Conservation (phyloP, 2,329 filamentous ascomycete species). For the Pyricularia grisea region DNA sequence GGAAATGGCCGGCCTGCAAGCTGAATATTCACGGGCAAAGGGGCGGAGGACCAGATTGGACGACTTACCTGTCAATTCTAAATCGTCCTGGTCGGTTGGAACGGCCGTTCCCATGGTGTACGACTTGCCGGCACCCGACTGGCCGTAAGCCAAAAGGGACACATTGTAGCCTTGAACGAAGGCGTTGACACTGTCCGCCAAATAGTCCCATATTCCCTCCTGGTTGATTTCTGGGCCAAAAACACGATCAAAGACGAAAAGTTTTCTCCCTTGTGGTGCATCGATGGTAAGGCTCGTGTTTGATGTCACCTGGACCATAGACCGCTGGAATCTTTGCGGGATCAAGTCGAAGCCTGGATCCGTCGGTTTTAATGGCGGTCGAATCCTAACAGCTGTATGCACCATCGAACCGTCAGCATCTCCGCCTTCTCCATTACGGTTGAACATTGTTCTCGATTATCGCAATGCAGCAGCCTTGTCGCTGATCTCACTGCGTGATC, state of each 20-base stretch:
- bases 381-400: constrained; percentile 73
- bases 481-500: background rate
- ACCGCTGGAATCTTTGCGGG: constrained; percentile 86
- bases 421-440: background rate
- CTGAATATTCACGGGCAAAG: no score
- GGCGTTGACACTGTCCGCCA: constrained; percentile 78
- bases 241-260: constrained; percentile 95
- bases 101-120: constrained; percentile 98
- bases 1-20: background rate
- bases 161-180: constrained; percentile 98
- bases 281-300: constrained; percentile 82
- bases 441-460: background rate
- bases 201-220: constrained; percentile 88
- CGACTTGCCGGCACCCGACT: constrained; percentile 95
- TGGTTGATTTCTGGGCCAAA: constrained; percentile 78
- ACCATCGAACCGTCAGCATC: background rate
- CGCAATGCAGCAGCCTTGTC: background rate
- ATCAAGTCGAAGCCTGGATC: constrained; percentile 95
- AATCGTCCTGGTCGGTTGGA: constrained; percentile 63
- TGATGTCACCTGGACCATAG: constrained; percentile 84
- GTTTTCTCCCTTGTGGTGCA: constrained; percentile 81
- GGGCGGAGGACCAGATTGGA: background rate
- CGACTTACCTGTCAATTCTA: constrained; percentile 63
- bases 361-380: constrained; percentile 70
- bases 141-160: constrained; percentile 90